Conservation (phyloP, 495 filamentous ascomycete species). For the Neurospora sp. region DNA sequence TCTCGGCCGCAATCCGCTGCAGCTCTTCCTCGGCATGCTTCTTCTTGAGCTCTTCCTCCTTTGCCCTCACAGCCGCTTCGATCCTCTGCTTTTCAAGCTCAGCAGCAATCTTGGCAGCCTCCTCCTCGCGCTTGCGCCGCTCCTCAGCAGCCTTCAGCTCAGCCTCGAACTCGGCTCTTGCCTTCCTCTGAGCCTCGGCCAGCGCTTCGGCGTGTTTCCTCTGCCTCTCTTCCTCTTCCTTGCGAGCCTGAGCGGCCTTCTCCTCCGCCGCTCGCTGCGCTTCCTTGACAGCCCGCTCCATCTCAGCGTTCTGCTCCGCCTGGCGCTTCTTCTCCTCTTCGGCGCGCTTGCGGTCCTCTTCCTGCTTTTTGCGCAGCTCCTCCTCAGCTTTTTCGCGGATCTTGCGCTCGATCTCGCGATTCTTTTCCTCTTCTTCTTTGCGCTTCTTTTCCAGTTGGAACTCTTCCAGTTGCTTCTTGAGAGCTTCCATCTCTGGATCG, state of each 20-base stretch:
- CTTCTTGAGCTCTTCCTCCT: slow-evolving; percentile 16
- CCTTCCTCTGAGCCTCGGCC: slow-evolving; percentile 8
- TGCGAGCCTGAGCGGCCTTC: slow-evolving; percentile 24
- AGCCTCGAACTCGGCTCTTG: slow-evolving; percentile 26
- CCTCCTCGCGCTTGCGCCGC: neutral
- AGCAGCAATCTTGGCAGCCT: slow-evolving; percentile 9
- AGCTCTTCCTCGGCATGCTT: slow-evolving; percentile 24
- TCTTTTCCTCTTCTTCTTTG: slow-evolving; percentile 28
- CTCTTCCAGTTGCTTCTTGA: slow-evolving; percentile 31
- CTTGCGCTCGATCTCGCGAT: slow-evolving; percentile 33
- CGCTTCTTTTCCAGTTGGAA: slow-evolving; percentile 24
- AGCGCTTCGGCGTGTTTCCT: slow-evolving; percentile 21
- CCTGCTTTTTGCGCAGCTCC: slow-evolving; percentile 25
- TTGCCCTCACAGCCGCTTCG: slow-evolving; percentile 22
- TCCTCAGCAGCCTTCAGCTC: slow-evolving; percentile 41
- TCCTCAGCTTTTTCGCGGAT: slow-evolving; percentile 35
- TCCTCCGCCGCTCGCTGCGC: slow-evolving; percentile 36
- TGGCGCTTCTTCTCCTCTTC: slow-evolving; percentile 22
- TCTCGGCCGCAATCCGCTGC: slow-evolving; percentile 20
- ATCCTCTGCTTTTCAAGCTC: slow-evolving; percentile 20
- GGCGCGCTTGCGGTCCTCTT: slow-evolving; percentile 27
- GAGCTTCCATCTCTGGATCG: slow-evolving; percentile 35
- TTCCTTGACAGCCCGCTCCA: slow-evolving; percentile 26
- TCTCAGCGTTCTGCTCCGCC: slow-evolving; percentile 22
- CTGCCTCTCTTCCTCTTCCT: slow-evolving; percentile 26